A percentile compares a stretch with the other conserved stretches of the same genome.
Conservation (phyloP, 805 yeast species). For the Lachancea meyersii region DNA sequence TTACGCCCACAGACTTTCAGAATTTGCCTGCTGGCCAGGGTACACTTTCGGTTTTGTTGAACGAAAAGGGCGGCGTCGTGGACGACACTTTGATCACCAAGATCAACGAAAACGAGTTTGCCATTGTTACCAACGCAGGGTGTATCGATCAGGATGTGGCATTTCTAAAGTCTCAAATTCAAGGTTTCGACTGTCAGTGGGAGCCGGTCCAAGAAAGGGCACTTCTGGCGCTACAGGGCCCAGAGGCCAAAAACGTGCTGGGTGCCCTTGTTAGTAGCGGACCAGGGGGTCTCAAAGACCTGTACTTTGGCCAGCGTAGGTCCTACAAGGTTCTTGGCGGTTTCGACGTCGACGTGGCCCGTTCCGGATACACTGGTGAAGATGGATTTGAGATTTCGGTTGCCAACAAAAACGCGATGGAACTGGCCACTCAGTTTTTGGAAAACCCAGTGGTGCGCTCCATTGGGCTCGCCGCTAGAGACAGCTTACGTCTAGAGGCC, state of each 20-base stretch:
- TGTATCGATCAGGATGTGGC: constrained; percentile 74
- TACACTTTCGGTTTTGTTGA: constrained; percentile 70
- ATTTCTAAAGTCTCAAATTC: constrained; percentile 51
- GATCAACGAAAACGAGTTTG: constrained; percentile 54
- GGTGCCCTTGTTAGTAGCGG: constrained; percentile 56
- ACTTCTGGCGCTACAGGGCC: constrained; percentile 89
- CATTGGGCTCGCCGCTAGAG: constrained; percentile 97
- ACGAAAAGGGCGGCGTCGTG: constrained; percentile 77
- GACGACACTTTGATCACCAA: constrained; percentile 91
- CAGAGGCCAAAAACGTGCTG: constrained; percentile 63
- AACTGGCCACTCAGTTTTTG: constrained; percentile 54
- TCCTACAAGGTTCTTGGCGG: constrained; percentile 29
- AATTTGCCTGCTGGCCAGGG: constrained; percentile 51
- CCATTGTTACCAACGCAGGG: constrained; percentile 94
- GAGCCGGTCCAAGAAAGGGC: constrained; percentile 57
- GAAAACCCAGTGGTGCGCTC: constrained; percentile 60
- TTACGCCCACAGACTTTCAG: constrained; percentile 85
- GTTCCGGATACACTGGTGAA: constrained; percentile 98
- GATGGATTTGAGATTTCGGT: constrained; percentile 94
- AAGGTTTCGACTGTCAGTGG: constrained; percentile 32
- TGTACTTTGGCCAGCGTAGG: constrained; percentile 66
- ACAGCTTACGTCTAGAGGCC: constrained; percentile 90
- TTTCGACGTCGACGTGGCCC: constrained; percentile 64
- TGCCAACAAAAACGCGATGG: constrained; percentile 50
- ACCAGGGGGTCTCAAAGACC: constrained; percentile 38